These are phyloP conservation scores for Boletus sp. DNA, from an alignment of 1,284 basidiomycete genomes.

Conservation along the genomic window DNA sequence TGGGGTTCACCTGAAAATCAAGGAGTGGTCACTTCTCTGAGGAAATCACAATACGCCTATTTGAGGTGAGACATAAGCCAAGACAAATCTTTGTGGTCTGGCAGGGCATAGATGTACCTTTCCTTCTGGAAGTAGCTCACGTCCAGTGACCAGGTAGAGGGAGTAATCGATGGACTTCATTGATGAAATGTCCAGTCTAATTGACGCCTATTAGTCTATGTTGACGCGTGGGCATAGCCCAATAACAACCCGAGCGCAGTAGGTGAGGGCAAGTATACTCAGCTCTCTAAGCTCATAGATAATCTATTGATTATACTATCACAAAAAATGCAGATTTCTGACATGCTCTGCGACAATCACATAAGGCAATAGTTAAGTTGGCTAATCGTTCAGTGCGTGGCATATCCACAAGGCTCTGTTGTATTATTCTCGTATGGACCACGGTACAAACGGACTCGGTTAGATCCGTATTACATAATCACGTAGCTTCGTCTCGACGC, in stretches of 20 bases:
- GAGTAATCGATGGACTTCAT: conserved; percentile 58
- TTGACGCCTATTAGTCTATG: too few relatives aligned
- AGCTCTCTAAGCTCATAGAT: too few relatives aligned
- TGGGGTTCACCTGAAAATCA: not conserved
- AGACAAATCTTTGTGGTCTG: not conserved
- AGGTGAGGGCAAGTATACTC: too few relatives aligned
- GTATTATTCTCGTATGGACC: too few relatives aligned
- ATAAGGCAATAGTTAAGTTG: too few relatives aligned
- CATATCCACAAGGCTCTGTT: too few relatives aligned
- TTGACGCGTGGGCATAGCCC: too few relatives aligned
- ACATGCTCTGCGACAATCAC: too few relatives aligned
- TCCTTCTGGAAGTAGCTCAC: conserved; percentile 75
- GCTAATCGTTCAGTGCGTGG: too few relatives aligned
- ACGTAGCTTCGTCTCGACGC: not conserved
- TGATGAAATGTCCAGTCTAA: not conserved
- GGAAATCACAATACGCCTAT: conserved; percentile 70
- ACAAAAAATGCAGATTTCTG: too few relatives aligned
- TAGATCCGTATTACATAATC: not conserved
- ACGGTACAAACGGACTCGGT: not conserved
- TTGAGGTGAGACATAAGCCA: not conserved
- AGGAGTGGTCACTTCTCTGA: conserved; percentile 62
- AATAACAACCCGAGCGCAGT: too few relatives aligned
- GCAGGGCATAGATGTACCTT: conserved; percentile 47
- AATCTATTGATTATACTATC: too few relatives aligned
- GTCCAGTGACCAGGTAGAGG: conserved; percentile 83